Evolutionary conservation across 257 asterid species (phyloP), one percentile per base, ranked within the genome.

Genomic region (Lycium barbarum): DNA sequence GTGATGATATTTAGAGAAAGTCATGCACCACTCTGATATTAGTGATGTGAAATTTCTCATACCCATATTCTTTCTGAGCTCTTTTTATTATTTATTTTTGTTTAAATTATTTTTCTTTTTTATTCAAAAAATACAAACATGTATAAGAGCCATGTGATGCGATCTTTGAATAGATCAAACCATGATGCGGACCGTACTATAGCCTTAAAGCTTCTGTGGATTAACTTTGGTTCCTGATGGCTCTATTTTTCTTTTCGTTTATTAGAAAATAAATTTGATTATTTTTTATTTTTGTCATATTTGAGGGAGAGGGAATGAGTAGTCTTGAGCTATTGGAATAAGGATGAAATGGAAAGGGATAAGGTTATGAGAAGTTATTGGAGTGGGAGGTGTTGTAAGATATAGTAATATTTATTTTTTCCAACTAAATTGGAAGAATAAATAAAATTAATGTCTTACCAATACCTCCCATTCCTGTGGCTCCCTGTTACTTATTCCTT

Each of bases 11-110:
- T 0, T 13, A 2, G 76, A 86, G 86, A 84, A 84, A 81, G 90
- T 88, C 91, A 88, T 88, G 91, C 89, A 86, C 91, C 91, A 88
- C 91, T 88, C 91, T 86, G 91, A 88, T 49, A 35, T 17, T 54
- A 72, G 83, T 86, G 89, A 84, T 88, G 91, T 84, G 76, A 84
- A 84, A 66, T 86, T 84, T 84, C 87, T 84, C 86, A 54, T 67
- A 88, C 91, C 89, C 91, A 88, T 86, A 83, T 11, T 0, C 40
- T 33, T 59, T 84, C 91, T 88, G 91, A 88, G 89, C 90, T 88
- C 84, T 59, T 45, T 17, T 14, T n/a, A 9, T 14, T n/a, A 9
- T 3, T 13, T 38, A 0, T 45, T 6, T 45, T 20, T 38, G 7
- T 62, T 10, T n/a, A n/a, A n/a, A 61, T 35, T 5, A 3, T 43